These are phyloP conservation scores for Sphenostylis stenocarpa DNA, from an alignment of 306 rosid genomes.

Conservation along the genomic window DNA sequence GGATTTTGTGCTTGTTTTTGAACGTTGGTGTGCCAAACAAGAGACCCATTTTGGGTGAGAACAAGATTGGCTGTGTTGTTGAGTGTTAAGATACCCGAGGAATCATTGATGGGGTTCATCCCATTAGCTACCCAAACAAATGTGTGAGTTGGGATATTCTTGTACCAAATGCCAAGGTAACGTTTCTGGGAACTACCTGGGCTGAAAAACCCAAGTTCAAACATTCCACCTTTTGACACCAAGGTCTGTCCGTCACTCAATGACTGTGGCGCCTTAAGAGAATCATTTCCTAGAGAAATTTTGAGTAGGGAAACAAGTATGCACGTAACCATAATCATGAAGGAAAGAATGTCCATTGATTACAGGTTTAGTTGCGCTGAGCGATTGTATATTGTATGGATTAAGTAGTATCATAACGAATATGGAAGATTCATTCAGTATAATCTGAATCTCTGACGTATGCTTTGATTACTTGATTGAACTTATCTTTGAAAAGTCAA, in stretches of 20 bases:
- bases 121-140: slow-evolving; percentile 14
- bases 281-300: slow-evolving; percentile 24
- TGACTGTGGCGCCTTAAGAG: slow-evolving; percentile 19
- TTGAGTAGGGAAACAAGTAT: not conserved
- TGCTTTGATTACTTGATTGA: too few species aligned
- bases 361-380: not conserved
- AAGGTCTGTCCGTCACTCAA: slow-evolving; percentile 36
- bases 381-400: not conserved
- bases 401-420: not conserved
- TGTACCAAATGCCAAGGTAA: not conserved
- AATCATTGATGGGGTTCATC: slow-evolving; percentile 30
- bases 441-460: too few species aligned
- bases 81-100: slow-evolving; percentile 23
- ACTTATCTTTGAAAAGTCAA: too few species aligned
- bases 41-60: not conserved
- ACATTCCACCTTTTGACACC: slow-evolving; percentile 38
- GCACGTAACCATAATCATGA: not conserved
- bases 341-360: not conserved
- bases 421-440: not conserved
- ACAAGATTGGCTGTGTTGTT: slow-evolving; percentile 23
- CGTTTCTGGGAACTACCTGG: not conserved
- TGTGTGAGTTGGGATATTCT: not conserved
- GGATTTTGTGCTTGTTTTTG: not conserved
- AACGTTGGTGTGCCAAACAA: slow-evolving; percentile 33
- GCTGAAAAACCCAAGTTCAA: slow-evolving; percentile 30